phyloP scores from a whole-genome alignment of 768 basidiomycete species.

The Strobilomyces echinocephalus region DNA sequence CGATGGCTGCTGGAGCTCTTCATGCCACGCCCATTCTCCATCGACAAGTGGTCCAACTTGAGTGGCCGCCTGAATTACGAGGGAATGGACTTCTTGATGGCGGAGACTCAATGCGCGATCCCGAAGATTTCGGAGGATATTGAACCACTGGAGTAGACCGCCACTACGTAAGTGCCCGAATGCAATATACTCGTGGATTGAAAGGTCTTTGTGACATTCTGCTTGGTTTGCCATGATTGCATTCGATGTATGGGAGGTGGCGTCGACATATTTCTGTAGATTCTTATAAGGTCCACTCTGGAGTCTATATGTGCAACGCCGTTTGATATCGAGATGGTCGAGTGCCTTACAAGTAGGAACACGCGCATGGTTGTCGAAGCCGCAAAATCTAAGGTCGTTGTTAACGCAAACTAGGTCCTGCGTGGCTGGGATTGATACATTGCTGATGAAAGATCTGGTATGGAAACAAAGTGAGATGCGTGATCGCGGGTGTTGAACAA shows the following conservation, averaged over 20 bases:
- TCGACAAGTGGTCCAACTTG: slow-evolving; percentile 36
- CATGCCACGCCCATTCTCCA: slow-evolving; percentile 36
- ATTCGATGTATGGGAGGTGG: slow-evolving; percentile 40
- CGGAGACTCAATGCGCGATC: slow-evolving; percentile 37
- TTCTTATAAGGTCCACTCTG: slow-evolving; percentile 29
- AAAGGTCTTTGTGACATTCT: slow-evolving; percentile 37
- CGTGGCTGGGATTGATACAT: slow-evolving; percentile 10
- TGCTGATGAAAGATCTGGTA: slow-evolving; percentile 5
- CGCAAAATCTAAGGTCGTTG: slow-evolving; percentile 30
- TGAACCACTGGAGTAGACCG: slow-evolving; percentile 1
- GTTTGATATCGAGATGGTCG: slow-evolving; percentile 8
- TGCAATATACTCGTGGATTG: slow-evolving; percentile 41
- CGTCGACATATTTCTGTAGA: slow-evolving; percentile 35
- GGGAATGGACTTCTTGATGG: slow-evolving; percentile 35
- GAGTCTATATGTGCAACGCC: slow-evolving; percentile 32
- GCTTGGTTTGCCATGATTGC: slow-evolving; percentile 39
- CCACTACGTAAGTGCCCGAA: slow-evolving; percentile 47
- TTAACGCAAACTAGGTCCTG: slow-evolving; percentile 24
- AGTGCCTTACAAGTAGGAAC: slow-evolving; percentile 17
- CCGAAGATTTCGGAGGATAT: slow-evolving; percentile 45
- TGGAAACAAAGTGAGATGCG: slow-evolving; percentile 11
- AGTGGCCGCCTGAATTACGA: slow-evolving; percentile 41
- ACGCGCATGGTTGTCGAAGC: slow-evolving; percentile 25
- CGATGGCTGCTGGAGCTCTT: slow-evolving; percentile 22
- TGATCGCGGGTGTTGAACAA: slow-evolving; percentile 11